Conservation (phyloP, 768 basidiomycete genomes). For the Pleurotus giganteus region DNA sequence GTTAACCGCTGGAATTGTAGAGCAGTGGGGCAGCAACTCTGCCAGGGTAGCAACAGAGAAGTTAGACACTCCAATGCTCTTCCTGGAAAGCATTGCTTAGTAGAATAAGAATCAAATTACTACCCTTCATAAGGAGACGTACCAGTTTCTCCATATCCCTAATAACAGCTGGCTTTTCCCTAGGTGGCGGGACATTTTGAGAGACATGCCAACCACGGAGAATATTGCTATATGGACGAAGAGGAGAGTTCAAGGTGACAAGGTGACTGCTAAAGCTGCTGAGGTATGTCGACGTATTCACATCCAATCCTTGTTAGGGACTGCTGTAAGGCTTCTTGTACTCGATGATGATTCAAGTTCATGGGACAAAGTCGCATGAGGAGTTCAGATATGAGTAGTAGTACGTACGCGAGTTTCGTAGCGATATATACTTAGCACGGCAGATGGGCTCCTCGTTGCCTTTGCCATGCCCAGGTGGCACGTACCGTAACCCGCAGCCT, state of each 20-base stretch:
- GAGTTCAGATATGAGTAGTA: background rate
- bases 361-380: background rate
- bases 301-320: constrained; percentile 32
- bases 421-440: constrained; percentile 43
- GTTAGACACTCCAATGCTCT: constrained; percentile 53
- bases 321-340: constrained; percentile 33
- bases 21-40: constrained; percentile 33
- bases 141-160: constrained; percentile 30
- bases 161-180: constrained; percentile 26
- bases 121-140: background rate
- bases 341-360: constrained; percentile 26
- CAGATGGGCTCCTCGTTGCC: constrained; percentile 48
- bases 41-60: constrained; percentile 40
- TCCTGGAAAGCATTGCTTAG: background rate
- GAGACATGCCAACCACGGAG: background rate
- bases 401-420: constrained; percentile 5
- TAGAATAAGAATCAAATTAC: no score
- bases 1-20: constrained; percentile 40
- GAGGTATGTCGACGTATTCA: constrained; percentile 48
- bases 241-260: background rate
- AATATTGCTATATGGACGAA: background rate
- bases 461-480: background rate
- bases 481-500: constrained; percentile 28
- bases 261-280: constrained; percentile 8
- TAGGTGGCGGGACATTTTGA: constrained; percentile 12